Conservation (phyloP, 1,139 yeast species). For the Torulaspora globosa region DNA sequence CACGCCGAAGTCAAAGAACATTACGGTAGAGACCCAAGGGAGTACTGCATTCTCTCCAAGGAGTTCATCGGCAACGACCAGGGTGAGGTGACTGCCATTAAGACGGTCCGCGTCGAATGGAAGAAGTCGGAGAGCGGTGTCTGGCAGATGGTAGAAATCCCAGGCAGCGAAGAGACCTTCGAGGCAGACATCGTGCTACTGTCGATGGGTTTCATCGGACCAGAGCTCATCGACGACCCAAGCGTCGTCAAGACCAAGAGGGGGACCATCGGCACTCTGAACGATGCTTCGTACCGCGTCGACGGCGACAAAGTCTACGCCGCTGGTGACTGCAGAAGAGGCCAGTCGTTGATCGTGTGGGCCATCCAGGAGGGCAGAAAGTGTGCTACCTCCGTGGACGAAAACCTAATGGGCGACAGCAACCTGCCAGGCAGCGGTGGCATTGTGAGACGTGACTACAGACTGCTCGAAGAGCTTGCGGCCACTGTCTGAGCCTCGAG, state of each 20-base stretch:
- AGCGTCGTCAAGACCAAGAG: conserved; percentile 71
- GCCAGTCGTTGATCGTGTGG: conserved; percentile 97
- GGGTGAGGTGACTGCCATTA: conserved; percentile 89
- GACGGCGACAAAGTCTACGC: conserved; percentile 70
- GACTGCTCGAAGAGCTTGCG: conserved; percentile 68
- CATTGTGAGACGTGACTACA: conserved; percentile 76
- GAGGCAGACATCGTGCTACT: conserved; percentile 91
- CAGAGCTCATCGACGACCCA: conserved; percentile 72
- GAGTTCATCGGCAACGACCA: conserved; percentile 93
- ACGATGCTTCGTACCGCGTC: conserved; percentile 69
- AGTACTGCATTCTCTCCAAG: conserved; percentile 89
- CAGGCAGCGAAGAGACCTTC: conserved; percentile 89
- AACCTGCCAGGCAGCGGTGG: conserved; percentile 93
- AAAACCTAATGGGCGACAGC: conserved; percentile 69
- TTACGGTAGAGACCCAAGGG: conserved; percentile 97
- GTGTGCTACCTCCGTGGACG: conserved; percentile 92
- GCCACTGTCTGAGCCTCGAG: conserved; percentile 38
- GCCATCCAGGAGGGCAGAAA: conserved; percentile 99
- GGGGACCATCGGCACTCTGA: conserved; percentile 75
- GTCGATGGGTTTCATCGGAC: conserved; percentile 98
- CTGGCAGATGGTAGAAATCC: conserved; percentile 98
- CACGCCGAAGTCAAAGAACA: conserved; percentile 93
- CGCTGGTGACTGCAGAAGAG: conserved; percentile 99
- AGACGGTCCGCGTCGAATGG: conserved; percentile 98
- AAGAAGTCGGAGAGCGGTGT: conserved; percentile 92